Evolutionary conservation across 202 grass and related monocot genomes (phyloP).

Genomic region (Saccharum hybrid): DNA sequence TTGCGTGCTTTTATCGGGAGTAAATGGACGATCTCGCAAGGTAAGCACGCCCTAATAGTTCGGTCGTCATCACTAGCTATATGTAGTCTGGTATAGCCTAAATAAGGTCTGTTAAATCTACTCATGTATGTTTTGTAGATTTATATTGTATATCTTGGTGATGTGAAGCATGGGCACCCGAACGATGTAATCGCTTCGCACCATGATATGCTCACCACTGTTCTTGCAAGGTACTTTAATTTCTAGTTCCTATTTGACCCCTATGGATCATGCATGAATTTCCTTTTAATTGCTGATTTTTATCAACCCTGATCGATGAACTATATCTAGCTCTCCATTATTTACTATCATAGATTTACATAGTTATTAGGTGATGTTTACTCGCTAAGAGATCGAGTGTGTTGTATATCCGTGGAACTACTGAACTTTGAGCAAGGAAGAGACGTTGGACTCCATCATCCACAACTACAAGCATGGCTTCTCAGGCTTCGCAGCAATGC

Average conservation of each 20-base stretch:
- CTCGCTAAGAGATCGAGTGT: not conserved
- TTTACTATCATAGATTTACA: not conserved
- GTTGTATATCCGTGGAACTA: not conserved
- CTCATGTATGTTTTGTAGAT: not conserved
- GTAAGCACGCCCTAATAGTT: not conserved
- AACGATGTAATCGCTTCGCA: slow-evolving; percentile 30
- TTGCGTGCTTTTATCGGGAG: not conserved
- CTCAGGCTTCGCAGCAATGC: slow-evolving; percentile 48
- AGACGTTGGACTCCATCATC: slow-evolving; percentile 19
- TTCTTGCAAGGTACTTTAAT: not conserved
- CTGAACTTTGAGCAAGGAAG: slow-evolving; percentile 35
- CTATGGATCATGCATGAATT: not conserved
- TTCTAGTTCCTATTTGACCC: not conserved
- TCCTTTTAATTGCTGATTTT: not conserved
- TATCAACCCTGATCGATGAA: not conserved
- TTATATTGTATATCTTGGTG: slow-evolving; percentile 35
- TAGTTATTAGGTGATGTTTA: too few species aligned
- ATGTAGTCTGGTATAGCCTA: not conserved
- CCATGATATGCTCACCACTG: slow-evolving; percentile 19
- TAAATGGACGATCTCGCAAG: not conserved
- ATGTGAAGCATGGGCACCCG: slow-evolving; percentile 32
- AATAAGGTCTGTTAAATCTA: too few species aligned
- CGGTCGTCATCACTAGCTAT: too few species aligned
- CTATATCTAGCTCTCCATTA: not conserved
- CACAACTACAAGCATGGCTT: slow-evolving; percentile 47